Evolutionary conservation across 305 asterid genomes (phyloP), one percentile per base, ranked within the genome.

Genomic region (Andrographis paniculata): DNA sequence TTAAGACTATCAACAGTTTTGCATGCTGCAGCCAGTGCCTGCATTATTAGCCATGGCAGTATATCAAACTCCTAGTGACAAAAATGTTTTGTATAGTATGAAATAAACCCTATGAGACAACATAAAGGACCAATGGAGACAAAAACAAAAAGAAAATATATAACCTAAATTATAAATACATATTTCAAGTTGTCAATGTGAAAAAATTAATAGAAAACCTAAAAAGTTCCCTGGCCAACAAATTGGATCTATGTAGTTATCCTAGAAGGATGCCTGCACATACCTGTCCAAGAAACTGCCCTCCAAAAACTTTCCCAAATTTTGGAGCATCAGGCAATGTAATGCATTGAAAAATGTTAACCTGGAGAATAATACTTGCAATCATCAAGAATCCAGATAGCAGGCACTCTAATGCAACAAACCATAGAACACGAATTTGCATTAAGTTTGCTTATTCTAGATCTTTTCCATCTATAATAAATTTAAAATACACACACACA

Each of bases 21-120:
- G 38, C 82, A 66, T 12, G 96, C 99, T 21, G 99, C 99, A 56
- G 99, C 99, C 59, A 92, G 73, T 55, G 97, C 97, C 99, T 92
- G 93, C 78, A 74, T 56, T 69, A 51, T 67, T 42, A 60, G 50
- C 45, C 65, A 60, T 39, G 51, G 45, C 52, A 48, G 52, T 48
- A 24, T 53, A 53, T 59, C 33, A 62, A 46, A 39, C 19, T 21
- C 45, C 48, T 14, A 43, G 27, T 27, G 45, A 55, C 14, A 51
- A 33, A 5, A 64, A 54, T 52, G 55, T 38, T 55, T 48, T 24
- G 45, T 15, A 42, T 20, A 35, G 17, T 11, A 38, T 8, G 14
- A 18, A 51, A 40, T 20, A 36, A 21, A 22, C 33, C 33, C 43
- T 30, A 36, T 16, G 18, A n/a, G 33, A n/a, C 15, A 46, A 40